These are phyloP conservation scores for Erodium maritimum DNA, from an alignment of 345 rosid species.

Conservation along the genomic window DNA sequence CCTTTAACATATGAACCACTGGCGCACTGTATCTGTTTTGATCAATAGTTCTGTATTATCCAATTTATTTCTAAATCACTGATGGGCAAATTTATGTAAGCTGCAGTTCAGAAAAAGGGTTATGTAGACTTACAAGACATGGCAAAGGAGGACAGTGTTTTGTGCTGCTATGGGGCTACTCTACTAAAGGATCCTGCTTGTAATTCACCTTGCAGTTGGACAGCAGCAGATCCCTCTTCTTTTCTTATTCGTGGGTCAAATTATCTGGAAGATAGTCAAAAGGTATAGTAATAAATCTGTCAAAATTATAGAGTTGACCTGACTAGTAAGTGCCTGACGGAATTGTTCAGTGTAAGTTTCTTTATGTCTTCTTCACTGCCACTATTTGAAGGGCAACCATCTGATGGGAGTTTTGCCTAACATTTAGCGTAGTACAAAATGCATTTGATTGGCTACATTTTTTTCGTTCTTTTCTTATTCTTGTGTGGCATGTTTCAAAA, in stretches of 20 bases:
- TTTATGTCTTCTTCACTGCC: neutral
- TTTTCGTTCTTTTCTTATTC: neutral
- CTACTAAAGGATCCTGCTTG: constrained; percentile 55
- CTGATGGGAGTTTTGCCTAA: neutral
- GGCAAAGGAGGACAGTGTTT: constrained; percentile 19
- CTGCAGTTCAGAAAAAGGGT: constrained; percentile 71
- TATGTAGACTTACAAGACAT: constrained; percentile 52
- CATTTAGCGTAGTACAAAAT: neutral
- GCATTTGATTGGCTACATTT: neutral
- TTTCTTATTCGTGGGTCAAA: constrained; percentile 70
- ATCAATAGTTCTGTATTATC: neutral
- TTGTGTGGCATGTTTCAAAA: neutral
- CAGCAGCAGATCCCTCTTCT: constrained; percentile 55
- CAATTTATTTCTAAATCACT: neutral
- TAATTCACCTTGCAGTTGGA: constrained; percentile 61
- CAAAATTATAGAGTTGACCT: neutral
- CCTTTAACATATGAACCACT: too few species aligned
- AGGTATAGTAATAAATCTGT: constrained; percentile 29
- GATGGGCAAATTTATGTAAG: constrained; percentile 1
- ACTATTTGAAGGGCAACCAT: neutral
- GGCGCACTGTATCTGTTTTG: neutral
- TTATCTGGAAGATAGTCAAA: constrained; percentile 51
- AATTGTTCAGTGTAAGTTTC: too few species aligned
- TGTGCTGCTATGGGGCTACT: constrained; percentile 49
- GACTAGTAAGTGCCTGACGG: neutral